These are phyloP conservation scores for Penicillium flavigenum DNA, from an alignment of 495 filamentous ascomycete genomes.

Conservation along the genomic window DNA sequence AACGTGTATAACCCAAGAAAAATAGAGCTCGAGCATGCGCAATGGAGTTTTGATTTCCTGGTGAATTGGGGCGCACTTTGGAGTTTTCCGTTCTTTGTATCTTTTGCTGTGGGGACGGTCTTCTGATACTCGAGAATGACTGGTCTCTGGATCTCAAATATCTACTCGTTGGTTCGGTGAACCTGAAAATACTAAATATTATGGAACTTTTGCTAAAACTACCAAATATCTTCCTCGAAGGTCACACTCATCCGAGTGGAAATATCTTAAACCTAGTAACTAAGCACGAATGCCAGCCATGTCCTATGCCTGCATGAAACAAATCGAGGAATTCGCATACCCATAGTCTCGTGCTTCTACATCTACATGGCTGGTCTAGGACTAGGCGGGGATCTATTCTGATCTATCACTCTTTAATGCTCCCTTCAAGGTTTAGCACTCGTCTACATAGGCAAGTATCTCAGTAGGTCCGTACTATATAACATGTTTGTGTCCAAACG, in stretches of 20 bases:
- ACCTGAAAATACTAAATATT: slow-evolving; percentile 6
- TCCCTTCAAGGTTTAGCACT: too few species aligned
- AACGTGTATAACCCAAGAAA: slow-evolving; percentile 7
- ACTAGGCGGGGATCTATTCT: background rate
- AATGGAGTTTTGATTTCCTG: slow-evolving; percentile 24
- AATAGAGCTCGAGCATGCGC: slow-evolving; percentile 25
- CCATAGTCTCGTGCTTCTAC: background rate
- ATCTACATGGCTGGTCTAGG: background rate
- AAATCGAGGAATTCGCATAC: too few species aligned
- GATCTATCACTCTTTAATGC: background rate
- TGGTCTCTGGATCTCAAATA: slow-evolving; percentile 11
- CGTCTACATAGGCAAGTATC: too few species aligned
- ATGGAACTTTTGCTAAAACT: background rate
- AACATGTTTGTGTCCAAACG: too few species aligned
- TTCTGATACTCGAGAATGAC: slow-evolving; percentile 9
- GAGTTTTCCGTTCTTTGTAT: slow-evolving; percentile 25
- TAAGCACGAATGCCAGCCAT: background rate
- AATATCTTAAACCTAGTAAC: background rate
- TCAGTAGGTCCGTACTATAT: too few species aligned
- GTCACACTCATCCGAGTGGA: background rate
- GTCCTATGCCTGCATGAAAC: too few species aligned
- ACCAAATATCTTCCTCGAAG: too few species aligned
- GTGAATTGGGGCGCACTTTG: slow-evolving; percentile 28
- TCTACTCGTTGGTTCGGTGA: slow-evolving; percentile 1
- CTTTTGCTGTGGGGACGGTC: slow-evolving; percentile 12